Evolutionary conservation across 345 rosid species (phyloP).

Genomic region (thale cress (Arabidopsis thaliana)): TAIR10.1 NC_003074.8:21620501-21621000

Average conservation of each 20-base stretch:
- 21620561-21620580: not conserved
- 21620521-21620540: not conserved
- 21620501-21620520: not conserved
- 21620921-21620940: not conserved
- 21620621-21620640: not conserved
- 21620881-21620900: not conserved
- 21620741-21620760: not conserved
- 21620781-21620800: not conserved
- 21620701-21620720: not conserved
- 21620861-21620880: not conserved
- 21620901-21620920: not conserved
- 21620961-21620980: constrained; percentile 55
- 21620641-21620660: constrained; percentile 6
- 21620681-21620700: not conserved
- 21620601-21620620: constrained; percentile 61
- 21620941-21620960: constrained; percentile 66
- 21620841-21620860: not conserved
- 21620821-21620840: not conserved
- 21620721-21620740: not conserved
- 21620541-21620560: not conserved
- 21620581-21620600: constrained; percentile 66
- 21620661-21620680: not conserved
- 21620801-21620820: not conserved
- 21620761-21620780: not conserved
- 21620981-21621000: constrained; percentile 56